Percentiles rank a stretch among this genome's conserved stretches.
phyloP scores from a whole-genome alignment of 306 rosid species.

The Citrullus mucosospermus region DNA sequence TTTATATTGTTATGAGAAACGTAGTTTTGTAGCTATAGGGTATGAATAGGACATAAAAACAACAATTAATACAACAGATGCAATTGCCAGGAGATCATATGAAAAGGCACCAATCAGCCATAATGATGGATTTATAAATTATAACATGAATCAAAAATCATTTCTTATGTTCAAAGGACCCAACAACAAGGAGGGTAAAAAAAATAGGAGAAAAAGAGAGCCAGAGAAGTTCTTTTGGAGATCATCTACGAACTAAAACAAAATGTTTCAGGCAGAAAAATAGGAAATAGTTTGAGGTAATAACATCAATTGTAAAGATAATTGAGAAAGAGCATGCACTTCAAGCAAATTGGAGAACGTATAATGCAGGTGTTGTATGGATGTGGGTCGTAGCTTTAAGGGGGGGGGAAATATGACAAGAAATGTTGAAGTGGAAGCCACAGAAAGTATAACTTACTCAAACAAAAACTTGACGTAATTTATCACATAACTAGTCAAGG shows the following conservation, averaged over 20 bases:
- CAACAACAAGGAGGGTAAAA: not conserved
- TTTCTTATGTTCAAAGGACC: not conserved
- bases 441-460: slow-evolving; percentile 50
- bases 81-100: not conserved
- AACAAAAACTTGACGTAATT: slow-evolving; percentile 79
- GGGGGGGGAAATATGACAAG: not conserved
- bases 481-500: slow-evolving; percentile 92
- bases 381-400: not conserved
- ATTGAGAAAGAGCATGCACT: not conserved
- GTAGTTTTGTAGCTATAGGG: not conserved
- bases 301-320: not conserved
- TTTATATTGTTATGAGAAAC: not conserved
- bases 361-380: not conserved
- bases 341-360: not conserved
- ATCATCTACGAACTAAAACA: not conserved
- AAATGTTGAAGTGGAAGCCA: not conserved
- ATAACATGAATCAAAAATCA: not conserved
- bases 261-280: not conserved
- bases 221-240: not conserved
- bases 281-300: not conserved
- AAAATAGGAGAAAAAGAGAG: not conserved
- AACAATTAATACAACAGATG: not conserved
- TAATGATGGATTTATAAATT: not conserved
- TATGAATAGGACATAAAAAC: not conserved
- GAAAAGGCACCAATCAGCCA: not conserved